Conservation (phyloP, 2,329 filamentous ascomycete species). For the Pestalotiopsis fici region DNA sequence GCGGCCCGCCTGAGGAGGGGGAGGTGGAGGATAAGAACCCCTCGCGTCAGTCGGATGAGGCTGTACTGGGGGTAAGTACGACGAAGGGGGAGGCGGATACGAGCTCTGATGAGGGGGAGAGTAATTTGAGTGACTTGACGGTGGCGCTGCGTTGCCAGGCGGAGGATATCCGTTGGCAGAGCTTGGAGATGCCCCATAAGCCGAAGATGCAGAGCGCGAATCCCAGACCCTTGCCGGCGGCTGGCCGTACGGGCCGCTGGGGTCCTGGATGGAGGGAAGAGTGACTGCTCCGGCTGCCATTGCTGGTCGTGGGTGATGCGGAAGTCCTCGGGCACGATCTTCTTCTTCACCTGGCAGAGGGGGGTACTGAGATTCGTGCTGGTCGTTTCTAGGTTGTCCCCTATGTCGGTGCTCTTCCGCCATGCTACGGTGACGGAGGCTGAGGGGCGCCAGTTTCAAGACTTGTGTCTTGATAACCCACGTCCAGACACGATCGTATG, state of each 20-base stretch:
- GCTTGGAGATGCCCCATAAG: slow-evolving; percentile 42
- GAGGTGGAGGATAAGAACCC: slow-evolving; percentile 35
- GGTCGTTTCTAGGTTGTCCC: slow-evolving; percentile 34
- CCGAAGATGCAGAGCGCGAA: slow-evolving; percentile 29
- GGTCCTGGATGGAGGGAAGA: slow-evolving; percentile 52
- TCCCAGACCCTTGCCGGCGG: slow-evolving; percentile 27
- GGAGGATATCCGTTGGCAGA: slow-evolving; percentile 48
- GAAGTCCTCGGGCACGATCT: slow-evolving; percentile 33
- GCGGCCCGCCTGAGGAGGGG: slow-evolving; percentile 34
- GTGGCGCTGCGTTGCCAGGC: slow-evolving; percentile 15
- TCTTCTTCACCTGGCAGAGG: slow-evolving; percentile 43
- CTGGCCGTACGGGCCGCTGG: slow-evolving; percentile 31
- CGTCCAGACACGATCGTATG: neutral
- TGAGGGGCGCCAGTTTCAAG: slow-evolving; percentile 27
- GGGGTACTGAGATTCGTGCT: slow-evolving; percentile 43
- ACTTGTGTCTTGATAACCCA: slow-evolving; percentile 20
- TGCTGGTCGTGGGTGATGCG: slow-evolving; percentile 29
- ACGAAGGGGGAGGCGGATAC: slow-evolving; percentile 18
- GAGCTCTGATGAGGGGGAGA: slow-evolving; percentile 26
- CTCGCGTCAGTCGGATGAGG: slow-evolving; percentile 30
- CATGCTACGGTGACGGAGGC: slow-evolving; percentile 34
- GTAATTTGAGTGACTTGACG: slow-evolving; percentile 15
- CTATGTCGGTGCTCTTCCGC: slow-evolving; percentile 36
- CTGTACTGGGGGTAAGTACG: slow-evolving; percentile 40
- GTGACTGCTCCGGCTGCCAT: slow-evolving; percentile 46